A percentile compares a stretch with the other conserved stretches of the same genome.
Conservation (phyloP, 257 asterid genomes). For the Fraxinus anomala region DNA sequence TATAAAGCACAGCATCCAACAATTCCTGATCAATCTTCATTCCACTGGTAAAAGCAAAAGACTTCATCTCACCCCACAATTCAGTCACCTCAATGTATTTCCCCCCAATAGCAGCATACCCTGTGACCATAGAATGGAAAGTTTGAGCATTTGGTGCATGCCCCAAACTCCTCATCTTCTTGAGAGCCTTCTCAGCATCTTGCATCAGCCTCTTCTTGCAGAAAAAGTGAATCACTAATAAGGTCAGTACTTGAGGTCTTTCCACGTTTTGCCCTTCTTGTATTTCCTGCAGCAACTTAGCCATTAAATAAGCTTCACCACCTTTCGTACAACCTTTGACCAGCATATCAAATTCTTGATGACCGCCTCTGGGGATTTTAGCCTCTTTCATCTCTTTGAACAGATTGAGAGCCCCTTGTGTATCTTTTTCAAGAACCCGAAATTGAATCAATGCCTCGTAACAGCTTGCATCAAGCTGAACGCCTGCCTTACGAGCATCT, state of each 20-base stretch:
- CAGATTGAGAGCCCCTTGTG: slow-evolving; percentile 67
- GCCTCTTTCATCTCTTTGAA: slow-evolving; percentile 91
- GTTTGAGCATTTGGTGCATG: slow-evolving; percentile 82
- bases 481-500: slow-evolving; percentile 84
- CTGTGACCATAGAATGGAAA: slow-evolving; percentile 83
- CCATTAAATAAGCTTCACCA: slow-evolving; percentile 56
- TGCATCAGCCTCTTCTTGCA: slow-evolving; percentile 84
- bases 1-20: slow-evolving; percentile 81
- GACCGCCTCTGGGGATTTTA: slow-evolving; percentile 56
- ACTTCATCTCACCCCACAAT: slow-evolving; percentile 94
- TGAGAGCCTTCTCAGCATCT: slow-evolving; percentile 89
- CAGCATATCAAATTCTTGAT: slow-evolving; percentile 43
- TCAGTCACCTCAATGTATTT: slow-evolving; percentile 85
- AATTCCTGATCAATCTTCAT: slow-evolving; percentile 85
- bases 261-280: slow-evolving; percentile 65
- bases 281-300: slow-evolving; percentile 76
- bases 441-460: slow-evolving; percentile 62
- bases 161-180: slow-evolving; percentile 85
- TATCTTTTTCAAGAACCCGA: slow-evolving; percentile 67
- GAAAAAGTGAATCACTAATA: slow-evolving; percentile 91
- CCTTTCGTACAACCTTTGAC: slow-evolving; percentile 40
- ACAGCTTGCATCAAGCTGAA: slow-evolving; percentile 79
- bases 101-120: slow-evolving; percentile 83
- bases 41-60: slow-evolving; percentile 53
- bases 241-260: no score